Conservation (phyloP, 2,329 filamentous ascomycete genomes). For the Trichoderma atroviride region DNA sequence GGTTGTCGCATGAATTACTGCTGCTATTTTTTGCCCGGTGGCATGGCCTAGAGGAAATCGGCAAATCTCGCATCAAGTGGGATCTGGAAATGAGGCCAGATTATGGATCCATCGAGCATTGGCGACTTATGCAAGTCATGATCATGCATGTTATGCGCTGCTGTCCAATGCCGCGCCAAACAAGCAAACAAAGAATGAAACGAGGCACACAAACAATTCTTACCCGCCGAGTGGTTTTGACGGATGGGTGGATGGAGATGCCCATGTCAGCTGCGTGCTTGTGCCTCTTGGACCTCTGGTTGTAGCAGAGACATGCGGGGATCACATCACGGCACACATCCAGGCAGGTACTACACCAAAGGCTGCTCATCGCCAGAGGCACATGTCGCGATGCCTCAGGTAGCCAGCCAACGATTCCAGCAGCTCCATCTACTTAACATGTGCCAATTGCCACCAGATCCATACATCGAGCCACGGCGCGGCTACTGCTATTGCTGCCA, state of each 20-base stretch:
- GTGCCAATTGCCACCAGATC: neutral
- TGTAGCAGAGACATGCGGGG: constrained; percentile 8
- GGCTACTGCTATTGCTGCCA: neutral
- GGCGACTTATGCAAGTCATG: neutral
- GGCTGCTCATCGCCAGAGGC: neutral
- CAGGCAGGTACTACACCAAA: neutral
- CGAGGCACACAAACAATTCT: neutral
- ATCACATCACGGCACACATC: neutral
- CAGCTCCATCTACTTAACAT: neutral
- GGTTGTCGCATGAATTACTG: neutral
- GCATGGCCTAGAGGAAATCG: constrained; percentile 3
- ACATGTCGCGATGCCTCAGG: neutral
- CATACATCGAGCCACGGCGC: neutral
- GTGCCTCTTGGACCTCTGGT: neutral
- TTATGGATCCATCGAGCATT: neutral
- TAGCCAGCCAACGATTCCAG: neutral
- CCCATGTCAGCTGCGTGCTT: neutral
- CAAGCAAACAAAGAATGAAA: neutral
- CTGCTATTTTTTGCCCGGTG: neutral
- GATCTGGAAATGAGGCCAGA: constrained; percentile 5
- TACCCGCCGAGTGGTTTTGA: neutral
- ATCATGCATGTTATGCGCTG: neutral
- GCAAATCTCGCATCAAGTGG: neutral
- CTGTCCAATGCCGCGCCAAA: neutral
- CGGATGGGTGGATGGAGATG: neutral